A percentile compares a stretch with the other conserved stretches of the same genome.
Conservation (phyloP, 257 asterid genomes). For the Nicotiana undulata region DNA sequence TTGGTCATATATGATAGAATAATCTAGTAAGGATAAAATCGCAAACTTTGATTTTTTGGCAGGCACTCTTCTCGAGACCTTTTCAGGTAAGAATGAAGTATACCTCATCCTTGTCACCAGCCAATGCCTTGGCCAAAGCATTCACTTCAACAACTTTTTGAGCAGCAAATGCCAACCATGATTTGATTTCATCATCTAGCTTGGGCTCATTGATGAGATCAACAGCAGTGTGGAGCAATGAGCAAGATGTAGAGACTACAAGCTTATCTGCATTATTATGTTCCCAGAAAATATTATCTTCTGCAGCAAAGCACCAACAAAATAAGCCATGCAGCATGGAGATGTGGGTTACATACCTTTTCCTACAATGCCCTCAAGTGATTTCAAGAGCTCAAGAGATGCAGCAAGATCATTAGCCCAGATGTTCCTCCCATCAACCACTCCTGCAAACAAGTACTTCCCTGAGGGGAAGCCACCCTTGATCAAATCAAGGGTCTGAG, state of each 20-base stretch:
- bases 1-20: neutral
- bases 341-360: conserved; percentile 40
- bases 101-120: conserved; percentile 82
- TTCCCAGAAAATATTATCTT: neutral
- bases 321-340: neutral
- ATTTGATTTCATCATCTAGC: conserved; percentile 80
- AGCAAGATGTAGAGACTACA: conserved; percentile 82
- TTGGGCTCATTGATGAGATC: conserved; percentile 84
- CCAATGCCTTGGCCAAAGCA: conserved; percentile 90
- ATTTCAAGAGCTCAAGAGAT: conserved; percentile 52
- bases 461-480: conserved; percentile 78
- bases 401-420: conserved; percentile 90
- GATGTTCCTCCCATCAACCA: conserved; percentile 96
- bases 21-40: neutral
- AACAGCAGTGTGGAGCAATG: conserved; percentile 94
- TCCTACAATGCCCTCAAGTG: conserved; percentile 80
- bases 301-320: neutral
- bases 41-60: neutral
- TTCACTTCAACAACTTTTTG: conserved; percentile 88
- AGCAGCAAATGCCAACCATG: conserved; percentile 97
- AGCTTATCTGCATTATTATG: conserved; percentile 56
- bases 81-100: neutral
- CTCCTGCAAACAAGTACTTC: conserved; percentile 86
- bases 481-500: conserved; percentile 68
- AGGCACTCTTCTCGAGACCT: neutral